A percentile compares a stretch with the other conserved stretches of the same genome.
These are phyloP conservation scores for Halophytophthora polymorphica DNA, from an alignment of 352 stramenopile genomes.

Conservation along the genomic window DNA sequence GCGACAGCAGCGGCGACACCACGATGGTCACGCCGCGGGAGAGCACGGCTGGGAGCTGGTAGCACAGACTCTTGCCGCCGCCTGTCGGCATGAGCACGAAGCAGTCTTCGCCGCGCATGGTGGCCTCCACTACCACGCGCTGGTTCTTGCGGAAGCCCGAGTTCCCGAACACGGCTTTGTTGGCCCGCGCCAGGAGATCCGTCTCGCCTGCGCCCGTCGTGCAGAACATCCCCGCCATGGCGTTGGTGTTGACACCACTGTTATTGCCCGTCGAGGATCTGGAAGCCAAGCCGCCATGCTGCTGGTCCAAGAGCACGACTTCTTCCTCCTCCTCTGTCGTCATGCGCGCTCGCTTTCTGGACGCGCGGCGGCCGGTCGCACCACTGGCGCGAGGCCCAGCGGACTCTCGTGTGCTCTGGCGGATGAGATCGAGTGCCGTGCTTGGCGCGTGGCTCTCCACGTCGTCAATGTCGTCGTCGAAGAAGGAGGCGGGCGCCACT, in stretches of 20 bases:
- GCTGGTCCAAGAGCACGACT: neutral
- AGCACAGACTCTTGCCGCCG: constrained; percentile 91
- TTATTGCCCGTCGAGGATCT: neutral
- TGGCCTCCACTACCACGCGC: constrained; percentile 89
- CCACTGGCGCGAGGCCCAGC: neutral
- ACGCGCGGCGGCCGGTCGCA: too few relatives aligned
- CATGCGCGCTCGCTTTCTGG: constrained; percentile 15
- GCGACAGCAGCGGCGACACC: constrained; percentile 90
- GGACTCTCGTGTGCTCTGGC: constrained; percentile 15
- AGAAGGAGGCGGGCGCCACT: constrained; percentile 13
- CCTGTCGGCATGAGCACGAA: constrained; percentile 95
- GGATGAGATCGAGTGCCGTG: constrained; percentile 53
- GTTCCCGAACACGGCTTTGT: constrained; percentile 70
- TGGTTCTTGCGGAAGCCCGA: constrained; percentile 90
- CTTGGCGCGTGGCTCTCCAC: constrained; percentile 48
- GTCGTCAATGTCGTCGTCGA: constrained; percentile 62
- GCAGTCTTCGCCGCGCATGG: constrained; percentile 85
- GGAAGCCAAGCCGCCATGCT: neutral
- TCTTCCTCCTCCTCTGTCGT: neutral
- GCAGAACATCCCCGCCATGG: constrained; percentile 1
- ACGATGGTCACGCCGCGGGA: constrained; percentile 89
- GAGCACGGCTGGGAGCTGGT: constrained; percentile 80
- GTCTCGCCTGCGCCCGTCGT: constrained; percentile 1
- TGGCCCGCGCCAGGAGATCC: constrained; percentile 52
- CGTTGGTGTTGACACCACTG: neutral